phyloP scores from a whole-genome alignment of 495 filamentous ascomycete species.

The Daldinia vernicosa region DNA sequence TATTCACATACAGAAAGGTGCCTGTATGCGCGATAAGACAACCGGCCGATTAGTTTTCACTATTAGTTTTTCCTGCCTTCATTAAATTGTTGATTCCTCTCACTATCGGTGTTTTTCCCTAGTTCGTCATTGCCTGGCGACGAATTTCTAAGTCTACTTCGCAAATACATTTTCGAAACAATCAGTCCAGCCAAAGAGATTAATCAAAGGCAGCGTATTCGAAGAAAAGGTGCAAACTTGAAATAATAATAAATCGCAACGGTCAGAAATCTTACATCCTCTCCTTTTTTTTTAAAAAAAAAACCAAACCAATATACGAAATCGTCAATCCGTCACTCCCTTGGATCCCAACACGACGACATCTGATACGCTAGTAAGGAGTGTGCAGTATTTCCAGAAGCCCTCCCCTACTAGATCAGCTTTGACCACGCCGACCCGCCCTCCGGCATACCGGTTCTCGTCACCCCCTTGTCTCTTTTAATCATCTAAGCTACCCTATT shows the following conservation, averaged over 20 bases:
- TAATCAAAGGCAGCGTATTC: slow-evolving; percentile 7
- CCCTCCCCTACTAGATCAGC: slow-evolving; percentile 40
- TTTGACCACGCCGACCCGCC: slow-evolving; percentile 45
- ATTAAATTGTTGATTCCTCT: slow-evolving; percentile 35
- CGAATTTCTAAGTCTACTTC: slow-evolving; percentile 10
- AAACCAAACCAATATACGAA: slow-evolving; percentile 18
- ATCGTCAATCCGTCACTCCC: slow-evolving; percentile 48
- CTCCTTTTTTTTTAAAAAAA: slow-evolving; percentile 18
- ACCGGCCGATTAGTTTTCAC: slow-evolving; percentile 24
- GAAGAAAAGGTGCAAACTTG: slow-evolving; percentile 5
- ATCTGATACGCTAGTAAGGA: slow-evolving; percentile 48
- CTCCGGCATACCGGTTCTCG: slow-evolving; percentile 45
- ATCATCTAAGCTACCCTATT: slow-evolving; percentile 45
- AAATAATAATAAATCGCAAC: slow-evolving; percentile 27
- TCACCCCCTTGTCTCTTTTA: slow-evolving; percentile 44
- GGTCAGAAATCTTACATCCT: slow-evolving; percentile 10
- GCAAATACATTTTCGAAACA: slow-evolving; percentile 17
- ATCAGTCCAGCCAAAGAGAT: slow-evolving; percentile 8
- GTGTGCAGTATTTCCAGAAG: slow-evolving; percentile 47
- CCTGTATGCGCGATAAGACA: slow-evolving; percentile 19
- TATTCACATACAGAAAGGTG: slow-evolving; percentile 25
- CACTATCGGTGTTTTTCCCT: slow-evolving; percentile 26
- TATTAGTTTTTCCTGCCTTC: slow-evolving; percentile 16
- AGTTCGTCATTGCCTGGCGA: slow-evolving; percentile 24
- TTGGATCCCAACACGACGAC: slow-evolving; percentile 42